These are phyloP conservation scores for Collybiopsis confluens DNA, from an alignment of 768 basidiomycete species.

Conservation along the genomic window DNA sequence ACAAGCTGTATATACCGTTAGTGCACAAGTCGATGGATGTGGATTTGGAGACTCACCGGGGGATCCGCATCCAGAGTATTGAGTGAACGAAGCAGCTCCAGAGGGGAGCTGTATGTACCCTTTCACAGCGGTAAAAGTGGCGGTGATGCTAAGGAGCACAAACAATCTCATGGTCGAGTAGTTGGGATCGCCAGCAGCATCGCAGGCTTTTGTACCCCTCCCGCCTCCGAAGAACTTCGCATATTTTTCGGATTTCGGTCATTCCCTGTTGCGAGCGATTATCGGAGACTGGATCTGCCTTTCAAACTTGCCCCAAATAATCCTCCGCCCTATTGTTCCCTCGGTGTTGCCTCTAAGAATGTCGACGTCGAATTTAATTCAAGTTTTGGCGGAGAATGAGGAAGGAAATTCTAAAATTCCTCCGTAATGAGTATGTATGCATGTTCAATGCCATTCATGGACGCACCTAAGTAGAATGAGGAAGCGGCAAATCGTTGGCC, in stretches of 20 bases:
- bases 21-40: no score
- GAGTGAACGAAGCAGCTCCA: constrained; percentile 53
- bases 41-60: constrained; percentile 34
- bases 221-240: background rate
- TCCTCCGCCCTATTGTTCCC: no score
- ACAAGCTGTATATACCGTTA: constrained; percentile 34
- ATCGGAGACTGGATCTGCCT: no score
- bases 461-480: no score
- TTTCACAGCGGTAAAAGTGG: background rate
- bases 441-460: no score
- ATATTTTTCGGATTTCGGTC: constrained; percentile 2
- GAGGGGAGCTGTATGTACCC: constrained; percentile 53
- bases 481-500: no score
- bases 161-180: background rate
- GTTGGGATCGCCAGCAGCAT: background rate
- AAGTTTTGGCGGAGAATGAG: no score
- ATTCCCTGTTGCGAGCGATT: background rate
- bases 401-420: no score
- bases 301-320: no score
- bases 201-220: background rate
- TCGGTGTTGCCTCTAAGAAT: no score
- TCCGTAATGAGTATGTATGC: no score
- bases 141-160: background rate
- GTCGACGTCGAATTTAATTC: no score
- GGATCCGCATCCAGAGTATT: constrained; percentile 44